These are phyloP conservation scores for Ichthyophonus hoferi DNA, from an alignment of 208 protist species.

Conservation along the genomic window DNA sequence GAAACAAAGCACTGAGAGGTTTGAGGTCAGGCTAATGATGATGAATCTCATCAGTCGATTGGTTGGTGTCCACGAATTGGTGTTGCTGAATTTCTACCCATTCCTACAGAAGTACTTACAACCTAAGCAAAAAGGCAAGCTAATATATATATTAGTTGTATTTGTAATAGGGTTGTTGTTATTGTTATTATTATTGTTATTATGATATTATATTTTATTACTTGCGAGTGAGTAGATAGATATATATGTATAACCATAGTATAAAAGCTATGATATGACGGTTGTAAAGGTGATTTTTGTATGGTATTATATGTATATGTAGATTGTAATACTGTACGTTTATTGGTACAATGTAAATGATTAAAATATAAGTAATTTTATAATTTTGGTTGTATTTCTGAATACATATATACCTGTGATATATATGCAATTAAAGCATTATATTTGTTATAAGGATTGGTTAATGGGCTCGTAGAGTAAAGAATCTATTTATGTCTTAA, in stretches of 20 bases:
- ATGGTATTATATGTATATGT: not conserved
- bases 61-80: constrained; percentile 84
- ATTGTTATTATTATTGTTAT: too few species aligned
- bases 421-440: too few species aligned
- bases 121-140: constrained; percentile 79
- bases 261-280: not conserved
- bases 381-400: too few species aligned
- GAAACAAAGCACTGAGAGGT: constrained; percentile 78
- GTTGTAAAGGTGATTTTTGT: not conserved
- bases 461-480: too few species aligned
- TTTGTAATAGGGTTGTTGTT: too few species aligned
- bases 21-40: constrained; percentile 84
- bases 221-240: not conserved
- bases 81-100: constrained; percentile 89
- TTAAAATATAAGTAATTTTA: too few species aligned
- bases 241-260: not conserved
- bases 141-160: not conserved
- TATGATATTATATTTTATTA: not conserved
- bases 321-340: too few species aligned
- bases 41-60: constrained; percentile 89
- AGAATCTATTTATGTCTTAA: too few species aligned
- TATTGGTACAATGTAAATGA: too few species aligned
- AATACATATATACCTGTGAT: not conserved
- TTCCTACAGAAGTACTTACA: constrained; percentile 90
- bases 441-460: too few species aligned